Evolutionary conservation across 768 basidiomycete genomes (phyloP).

Genomic region (Calocybe cyanea): DNA sequence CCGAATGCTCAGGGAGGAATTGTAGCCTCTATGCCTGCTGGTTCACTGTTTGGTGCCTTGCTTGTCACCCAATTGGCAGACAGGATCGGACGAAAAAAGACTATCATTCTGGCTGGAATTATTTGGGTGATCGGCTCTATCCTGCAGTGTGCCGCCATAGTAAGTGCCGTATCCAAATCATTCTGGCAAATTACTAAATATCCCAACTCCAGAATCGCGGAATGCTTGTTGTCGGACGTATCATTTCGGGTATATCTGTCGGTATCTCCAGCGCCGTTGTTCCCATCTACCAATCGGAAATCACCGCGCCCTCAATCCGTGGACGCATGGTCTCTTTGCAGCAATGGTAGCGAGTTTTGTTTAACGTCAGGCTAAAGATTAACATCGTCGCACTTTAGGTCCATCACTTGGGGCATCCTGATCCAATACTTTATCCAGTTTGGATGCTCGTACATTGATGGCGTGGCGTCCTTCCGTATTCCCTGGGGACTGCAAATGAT

Average conservation of each 20-base stretch:
- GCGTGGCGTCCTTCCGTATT: conserved; percentile 71
- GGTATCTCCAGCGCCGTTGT: conserved; percentile 65
- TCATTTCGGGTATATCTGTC: conserved; percentile 66
- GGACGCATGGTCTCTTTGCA: conserved; percentile 75
- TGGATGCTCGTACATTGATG: conserved; percentile 69
- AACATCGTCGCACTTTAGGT: conserved; percentile 22
- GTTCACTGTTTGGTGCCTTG: conserved; percentile 65
- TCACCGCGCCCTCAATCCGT: conserved; percentile 67
- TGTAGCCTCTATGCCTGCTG: conserved; percentile 77
- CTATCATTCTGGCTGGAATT: conserved; percentile 60
- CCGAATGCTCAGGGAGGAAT: conserved; percentile 65
- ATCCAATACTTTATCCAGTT: conserved; percentile 76
- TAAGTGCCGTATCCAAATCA: conserved; percentile 18
- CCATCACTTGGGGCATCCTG: conserved; percentile 77
- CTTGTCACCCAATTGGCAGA: conserved; percentile 63
- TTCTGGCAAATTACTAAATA: not conserved
- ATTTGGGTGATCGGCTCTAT: conserved; percentile 73
- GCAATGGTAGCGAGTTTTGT: conserved; percentile 62
- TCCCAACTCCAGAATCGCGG: conserved; percentile 47
- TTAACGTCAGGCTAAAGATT: not conserved
- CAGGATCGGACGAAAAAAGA: conserved; percentile 59
- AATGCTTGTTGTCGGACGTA: conserved; percentile 71
- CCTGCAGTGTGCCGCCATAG: conserved; percentile 61
- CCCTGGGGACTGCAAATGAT: conserved; percentile 82
- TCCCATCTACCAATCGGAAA: conserved; percentile 73